A percentile compares a stretch with the other conserved stretches of the same genome.
phyloP scores from a whole-genome alignment of 495 filamentous ascomycete species.

The Talaromyces nanjingensis region DNA sequence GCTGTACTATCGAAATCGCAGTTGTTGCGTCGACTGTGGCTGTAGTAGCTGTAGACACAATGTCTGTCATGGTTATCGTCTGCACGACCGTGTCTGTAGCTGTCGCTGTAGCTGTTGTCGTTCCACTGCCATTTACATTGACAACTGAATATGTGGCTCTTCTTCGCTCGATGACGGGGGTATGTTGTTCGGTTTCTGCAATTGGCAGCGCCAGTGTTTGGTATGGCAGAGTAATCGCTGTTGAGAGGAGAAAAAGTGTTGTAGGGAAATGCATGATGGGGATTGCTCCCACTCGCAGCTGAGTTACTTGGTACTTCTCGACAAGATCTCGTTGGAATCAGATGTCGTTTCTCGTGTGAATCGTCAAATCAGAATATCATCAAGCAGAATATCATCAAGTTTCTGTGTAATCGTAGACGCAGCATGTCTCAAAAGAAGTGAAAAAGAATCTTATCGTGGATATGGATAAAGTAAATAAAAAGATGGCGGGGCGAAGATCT shows the following conservation, averaged over 20 bases:
- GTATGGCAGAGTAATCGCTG: constrained; percentile 25
- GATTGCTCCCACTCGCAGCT: too few relatives aligned
- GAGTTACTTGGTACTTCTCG: too few relatives aligned
- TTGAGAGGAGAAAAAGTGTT: constrained; percentile 12
- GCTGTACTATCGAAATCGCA: constrained; percentile 13
- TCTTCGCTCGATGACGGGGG: constrained; percentile 24
- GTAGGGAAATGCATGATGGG: not conserved
- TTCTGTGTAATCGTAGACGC: not conserved
- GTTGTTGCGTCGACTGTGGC: constrained; percentile 14
- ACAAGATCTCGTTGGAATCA: not conserved
- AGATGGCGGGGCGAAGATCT: not conserved
- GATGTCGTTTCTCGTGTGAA: not conserved
- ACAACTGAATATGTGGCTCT: constrained; percentile 37
- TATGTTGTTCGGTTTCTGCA: constrained; percentile 16
- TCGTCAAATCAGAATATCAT: not conserved
- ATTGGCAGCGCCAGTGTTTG: constrained; percentile 27
- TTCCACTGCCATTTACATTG: constrained; percentile 36
- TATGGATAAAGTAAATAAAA: not conserved
- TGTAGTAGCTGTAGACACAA: constrained; percentile 10
- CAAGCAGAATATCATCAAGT: not conserved
- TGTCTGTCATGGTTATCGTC: constrained; percentile 22
- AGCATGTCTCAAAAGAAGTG: too few relatives aligned
- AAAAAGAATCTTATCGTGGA: not conserved
- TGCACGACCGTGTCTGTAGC: constrained; percentile 27
- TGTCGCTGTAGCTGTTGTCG: constrained; percentile 14